These are phyloP conservation scores for Singerocomus inundabilis DNA, from an alignment of 1,284 basidiomycete species.

Conservation along the genomic window DNA sequence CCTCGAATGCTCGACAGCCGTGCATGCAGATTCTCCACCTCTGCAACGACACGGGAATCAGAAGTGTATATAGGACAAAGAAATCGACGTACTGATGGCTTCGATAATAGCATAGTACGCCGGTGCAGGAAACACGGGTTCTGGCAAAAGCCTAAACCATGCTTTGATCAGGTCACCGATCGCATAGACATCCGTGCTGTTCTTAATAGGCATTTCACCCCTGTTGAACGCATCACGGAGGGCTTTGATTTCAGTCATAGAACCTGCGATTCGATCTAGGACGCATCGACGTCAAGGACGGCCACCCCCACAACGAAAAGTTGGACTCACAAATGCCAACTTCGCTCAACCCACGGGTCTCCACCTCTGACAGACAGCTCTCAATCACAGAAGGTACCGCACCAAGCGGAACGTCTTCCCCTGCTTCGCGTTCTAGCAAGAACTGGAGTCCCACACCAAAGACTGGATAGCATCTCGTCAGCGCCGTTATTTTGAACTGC, in stretches of 20 bases:
- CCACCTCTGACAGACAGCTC: constrained; percentile 66
- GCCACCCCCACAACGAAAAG: not conserved
- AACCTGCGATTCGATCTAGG: constrained; percentile 80
- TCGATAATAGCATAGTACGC: constrained; percentile 68
- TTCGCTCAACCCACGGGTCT: constrained; percentile 71
- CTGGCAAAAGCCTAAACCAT: constrained; percentile 79
- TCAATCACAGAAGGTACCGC: constrained; percentile 65
- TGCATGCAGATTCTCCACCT: constrained; percentile 63
- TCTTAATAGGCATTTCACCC: constrained; percentile 61
- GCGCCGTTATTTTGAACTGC: not conserved
- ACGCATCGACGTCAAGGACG: not conserved
- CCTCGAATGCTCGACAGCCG: constrained; percentile 61
- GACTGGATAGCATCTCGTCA: constrained; percentile 42
- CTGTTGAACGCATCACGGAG: constrained; percentile 73
- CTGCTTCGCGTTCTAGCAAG: constrained; percentile 63
- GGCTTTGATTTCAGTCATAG: constrained; percentile 62
- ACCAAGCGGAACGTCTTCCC: constrained; percentile 49
- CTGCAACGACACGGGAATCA: constrained; percentile 36
- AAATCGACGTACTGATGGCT: constrained; percentile 53
- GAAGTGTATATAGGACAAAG: not conserved
- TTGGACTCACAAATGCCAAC: constrained; percentile 74
- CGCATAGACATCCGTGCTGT: constrained; percentile 71
- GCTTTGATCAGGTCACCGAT: constrained; percentile 79
- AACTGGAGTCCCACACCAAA: constrained; percentile 75
- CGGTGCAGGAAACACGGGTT: constrained; percentile 70